Evolutionary conservation across 164 flowering plant genomes (phyloP), one percentile per base, ranked within the genome.

Genomic region (Stephania cephalantha): DNA sequence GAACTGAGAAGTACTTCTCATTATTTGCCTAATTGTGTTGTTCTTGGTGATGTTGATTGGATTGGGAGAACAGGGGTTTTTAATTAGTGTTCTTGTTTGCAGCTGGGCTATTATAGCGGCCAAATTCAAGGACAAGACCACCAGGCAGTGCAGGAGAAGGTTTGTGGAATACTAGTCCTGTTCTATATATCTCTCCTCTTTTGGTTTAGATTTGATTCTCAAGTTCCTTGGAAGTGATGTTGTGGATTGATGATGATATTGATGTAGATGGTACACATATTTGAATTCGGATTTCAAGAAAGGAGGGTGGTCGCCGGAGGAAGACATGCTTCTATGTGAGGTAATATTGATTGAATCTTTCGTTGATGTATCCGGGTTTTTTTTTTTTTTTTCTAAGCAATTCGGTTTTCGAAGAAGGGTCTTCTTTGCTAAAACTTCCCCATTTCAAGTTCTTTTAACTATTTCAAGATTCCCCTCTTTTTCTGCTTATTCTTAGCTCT

Each of bases 281-380:
- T 88, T 91, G 86, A 93, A 89, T 81, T 89, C 97, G 69, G 99
- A 93, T 80, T 93, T 88, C 85, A 95, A 95, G 88, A 95, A 88
- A 80, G 99, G 99, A 22, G 97, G 99, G 30, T 95, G 99, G 99
- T 89, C 99, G 17, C 93, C 92, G 1, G 97, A 95, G 77, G 99
- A 95, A 84, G 99, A 95, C 78, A 75, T 88, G 88, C 82, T 95
- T 66, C 79, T 95, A 73, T 95, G 99, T 74, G 97, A 95, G 99
- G 99, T 93, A 84, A 75, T 35, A 35, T 20, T 46, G 53, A n/a
- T 31, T 6, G n/a, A 72, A 72, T 61, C 65, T 58, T 5, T 58
- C n/a, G 22, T 35, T 4, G 42, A 35, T 35, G 35, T 35, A 4
- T 35, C 42, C 3, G 42, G 42, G n/a, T n/a, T n/a, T n/a, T 35